Conservation (phyloP, 2,329 filamentous ascomycete genomes). For the Paecilomyces sp. region DNA sequence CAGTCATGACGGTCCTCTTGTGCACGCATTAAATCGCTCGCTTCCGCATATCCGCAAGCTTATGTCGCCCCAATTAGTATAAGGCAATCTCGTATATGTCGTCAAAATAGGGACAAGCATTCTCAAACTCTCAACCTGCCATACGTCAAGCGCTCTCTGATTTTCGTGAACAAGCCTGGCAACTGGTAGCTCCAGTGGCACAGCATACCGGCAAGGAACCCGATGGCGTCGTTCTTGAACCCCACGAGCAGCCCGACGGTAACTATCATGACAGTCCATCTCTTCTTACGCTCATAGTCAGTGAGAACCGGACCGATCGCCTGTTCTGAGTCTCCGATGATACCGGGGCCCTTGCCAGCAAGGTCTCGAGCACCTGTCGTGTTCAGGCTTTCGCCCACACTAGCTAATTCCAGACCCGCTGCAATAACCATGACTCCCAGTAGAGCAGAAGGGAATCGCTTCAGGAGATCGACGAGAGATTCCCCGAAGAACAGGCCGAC, state of each 20-base stretch:
- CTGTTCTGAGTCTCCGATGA: constrained; percentile 29
- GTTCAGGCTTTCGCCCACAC: constrained; percentile 77
- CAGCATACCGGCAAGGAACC: constrained; percentile 73
- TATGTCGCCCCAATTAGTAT: no score
- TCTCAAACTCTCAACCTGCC: constrained; percentile 19
- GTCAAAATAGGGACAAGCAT: background rate
- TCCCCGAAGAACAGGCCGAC: constrained; percentile 71
- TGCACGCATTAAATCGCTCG: no score
- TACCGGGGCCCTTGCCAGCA: constrained; percentile 22
- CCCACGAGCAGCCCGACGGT: constrained; percentile 76
- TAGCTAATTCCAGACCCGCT: constrained; percentile 78
- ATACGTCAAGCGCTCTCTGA: constrained; percentile 17
- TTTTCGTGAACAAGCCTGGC: constrained; percentile 20
- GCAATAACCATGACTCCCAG: constrained; percentile 86
- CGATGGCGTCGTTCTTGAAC: constrained; percentile 84
- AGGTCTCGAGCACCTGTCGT: constrained; percentile 59
- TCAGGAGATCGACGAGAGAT: constrained; percentile 63
- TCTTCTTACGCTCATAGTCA: constrained; percentile 62
- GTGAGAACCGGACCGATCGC: constrained; percentile 36
- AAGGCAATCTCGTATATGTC: background rate
- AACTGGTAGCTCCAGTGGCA: constrained; percentile 64
- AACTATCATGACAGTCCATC: constrained; percentile 86
- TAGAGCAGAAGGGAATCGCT: constrained; percentile 65
- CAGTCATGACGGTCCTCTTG: background rate
- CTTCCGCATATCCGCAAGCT: no score